phyloP scores from a whole-genome alignment of 495 filamentous ascomycete genomes.

The Friedmanniomyces endolithicus region DNA sequence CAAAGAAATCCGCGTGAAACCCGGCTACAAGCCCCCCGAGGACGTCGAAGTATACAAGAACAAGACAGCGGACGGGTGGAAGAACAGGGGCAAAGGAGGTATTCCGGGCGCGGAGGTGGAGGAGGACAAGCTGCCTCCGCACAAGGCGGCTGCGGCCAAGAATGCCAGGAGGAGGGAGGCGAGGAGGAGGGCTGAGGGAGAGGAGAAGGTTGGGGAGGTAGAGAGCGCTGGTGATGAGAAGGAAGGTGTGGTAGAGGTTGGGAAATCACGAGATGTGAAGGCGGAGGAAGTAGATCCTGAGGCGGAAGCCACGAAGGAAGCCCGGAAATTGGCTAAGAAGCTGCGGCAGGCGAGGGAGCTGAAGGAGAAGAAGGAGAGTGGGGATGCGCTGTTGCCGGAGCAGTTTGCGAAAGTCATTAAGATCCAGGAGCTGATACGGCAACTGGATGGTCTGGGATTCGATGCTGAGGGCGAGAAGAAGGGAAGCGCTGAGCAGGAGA shows the following conservation, averaged over 20 bases:
- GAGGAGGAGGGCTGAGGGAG: slow-evolving; percentile 58
- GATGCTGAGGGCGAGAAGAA: slow-evolving; percentile 51
- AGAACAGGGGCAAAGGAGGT: slow-evolving; percentile 61
- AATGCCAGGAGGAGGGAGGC: slow-evolving; percentile 91
- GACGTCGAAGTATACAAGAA: slow-evolving; percentile 97
- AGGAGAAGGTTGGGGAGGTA: slow-evolving; percentile 21
- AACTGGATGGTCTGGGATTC: slow-evolving; percentile 78
- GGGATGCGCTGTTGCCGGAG: slow-evolving; percentile 72
- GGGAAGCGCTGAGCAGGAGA: not conserved
- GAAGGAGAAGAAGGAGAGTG: slow-evolving; percentile 79
- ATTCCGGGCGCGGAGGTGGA: slow-evolving; percentile 67
- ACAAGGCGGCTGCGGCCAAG: slow-evolving; percentile 41
- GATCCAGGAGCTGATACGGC: slow-evolving; percentile 82
- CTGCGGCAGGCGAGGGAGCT: slow-evolving; percentile 84
- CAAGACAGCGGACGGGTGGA: slow-evolving; percentile 73
- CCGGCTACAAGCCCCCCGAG: slow-evolving; percentile 88
- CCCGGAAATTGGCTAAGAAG: slow-evolving; percentile 88
- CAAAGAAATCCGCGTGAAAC: slow-evolving; percentile 83
- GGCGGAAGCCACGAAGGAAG: slow-evolving; percentile 82
- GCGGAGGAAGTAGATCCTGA: slow-evolving; percentile 44
- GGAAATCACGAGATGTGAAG: slow-evolving; percentile 17
- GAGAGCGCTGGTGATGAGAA: slow-evolving; percentile 25
- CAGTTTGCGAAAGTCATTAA: slow-evolving; percentile 97
- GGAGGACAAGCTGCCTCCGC: slow-evolving; percentile 31
- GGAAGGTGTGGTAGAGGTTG: slow-evolving; percentile 24